Base-by-base conservation (phyloP, 1,139 yeast genomes). In the Suhomyces maxii region DNA sequence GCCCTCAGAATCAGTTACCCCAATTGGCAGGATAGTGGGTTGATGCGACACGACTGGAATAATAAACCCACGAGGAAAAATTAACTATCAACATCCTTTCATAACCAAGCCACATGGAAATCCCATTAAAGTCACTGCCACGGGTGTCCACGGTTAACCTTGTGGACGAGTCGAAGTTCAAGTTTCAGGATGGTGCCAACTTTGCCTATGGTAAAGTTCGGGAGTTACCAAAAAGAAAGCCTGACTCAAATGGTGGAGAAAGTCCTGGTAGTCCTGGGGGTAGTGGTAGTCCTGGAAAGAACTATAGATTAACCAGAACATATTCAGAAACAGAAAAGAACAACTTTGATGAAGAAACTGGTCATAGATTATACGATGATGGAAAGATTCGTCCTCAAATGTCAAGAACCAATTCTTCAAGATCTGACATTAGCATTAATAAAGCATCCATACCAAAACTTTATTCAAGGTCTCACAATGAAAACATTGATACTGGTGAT, bases 311-410 rank as follows among this genome's bases (percentile, higher is more conserved):
- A 40, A 64, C 77, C 2, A 67, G 83, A 50, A 77, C 82, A 0
- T 80, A 76, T 55, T 80, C 86, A 3, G 86, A 80, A 50, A 73
- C 77, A 10, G 85, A 81, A 53, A 73, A 74, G 47, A 73, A 74
- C 42, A 78, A 79, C 52, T 81, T 79, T 57, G 80, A 79, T 56
- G 67, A 63, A 51, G 71, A 72, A 41, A 75, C 80, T 5, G 83
- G 83, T 10, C 77, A 75, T 50, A 58, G 83, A 43, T 60, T 77
- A 47, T 76, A 58, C 53, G 79, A 76, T 53, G 83, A 78, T 57
- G 80, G 78, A 26, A 65, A 66, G 35, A 75, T 76, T 45, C 61
- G 82, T 45, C 76, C 80, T 3, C 64, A 63, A 44, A 34, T 49
- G 7, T 33, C 47, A 8, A 13, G 52, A 14, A 37, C 36, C 18